These are phyloP conservation scores for apple (Malus domestica) DNA, from an alignment of 306 rosid species.

Conservation along the genomic window ASM211411v1 NC_041794.1:6955001-6955500, in stretches of 20 bases:
- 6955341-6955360: slow-evolving; percentile 21
- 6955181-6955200: neutral
- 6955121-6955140: neutral
- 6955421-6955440: slow-evolving; percentile 93
- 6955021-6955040: neutral
- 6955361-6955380: slow-evolving; percentile 25
- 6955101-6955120: neutral
- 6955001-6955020: neutral
- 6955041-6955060: neutral
- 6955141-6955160: neutral
- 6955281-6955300: slow-evolving; percentile 83
- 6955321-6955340: slow-evolving; percentile 85
- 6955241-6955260: neutral
- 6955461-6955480: slow-evolving; percentile 41
- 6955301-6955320: slow-evolving; percentile 95
- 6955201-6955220: neutral
- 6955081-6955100: neutral
- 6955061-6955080: neutral
- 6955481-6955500: slow-evolving; percentile 3
- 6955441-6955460: slow-evolving; percentile 58
- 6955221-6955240: neutral
- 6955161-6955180: neutral
- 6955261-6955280: slow-evolving; percentile 54
- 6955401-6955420: slow-evolving; percentile 93
- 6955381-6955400: slow-evolving; percentile 32